A percentile compares a stretch with the other conserved stretches of the same genome.
Evolutionary conservation across 2,329 filamentous ascomycete genomes (phyloP).

Genomic region (Pleomassaria siparia): DNA sequence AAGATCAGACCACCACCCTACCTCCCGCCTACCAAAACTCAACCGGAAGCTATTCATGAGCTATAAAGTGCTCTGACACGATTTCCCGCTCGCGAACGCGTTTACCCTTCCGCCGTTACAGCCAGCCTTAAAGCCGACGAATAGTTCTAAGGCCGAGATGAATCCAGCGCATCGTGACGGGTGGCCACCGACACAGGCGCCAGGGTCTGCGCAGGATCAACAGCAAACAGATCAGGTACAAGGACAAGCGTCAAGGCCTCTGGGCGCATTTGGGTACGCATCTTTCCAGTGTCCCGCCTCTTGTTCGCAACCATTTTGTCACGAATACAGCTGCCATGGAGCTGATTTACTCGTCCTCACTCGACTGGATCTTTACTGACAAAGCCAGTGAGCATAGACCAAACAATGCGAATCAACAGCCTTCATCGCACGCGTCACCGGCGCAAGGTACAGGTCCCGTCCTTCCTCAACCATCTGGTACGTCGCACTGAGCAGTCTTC

Average conservation of each 20-base stretch:
- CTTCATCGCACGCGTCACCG: constrained; percentile 37
- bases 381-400: constrained; percentile 21
- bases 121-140: constrained; percentile 27
- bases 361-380: constrained; percentile 22
- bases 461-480: constrained; percentile 45
- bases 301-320: constrained; percentile 10
- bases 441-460: constrained; percentile 40
- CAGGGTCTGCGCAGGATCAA: constrained; percentile 52
- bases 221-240: constrained; percentile 42
- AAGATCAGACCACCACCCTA: constrained; percentile 14
- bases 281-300: neutral
- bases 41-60: constrained; percentile 25
- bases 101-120: constrained; percentile 13
- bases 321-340: constrained; percentile 20
- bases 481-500: constrained; percentile 15
- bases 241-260: constrained; percentile 34
- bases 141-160: constrained; percentile 40
- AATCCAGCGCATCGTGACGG: constrained; percentile 46
- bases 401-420: constrained; percentile 35
- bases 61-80: constrained; percentile 11
- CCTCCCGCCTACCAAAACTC: constrained; percentile 7
- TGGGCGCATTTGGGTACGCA: constrained; percentile 42
- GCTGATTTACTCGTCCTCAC: constrained; percentile 11
- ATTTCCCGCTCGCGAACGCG: constrained; percentile 18
- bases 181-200: constrained; percentile 49